Percentiles rank a stretch among this genome's conserved stretches.
These are phyloP conservation scores for Solanum piurae DNA, from an alignment of 257 asterid species.

Conservation along the genomic window DNA sequence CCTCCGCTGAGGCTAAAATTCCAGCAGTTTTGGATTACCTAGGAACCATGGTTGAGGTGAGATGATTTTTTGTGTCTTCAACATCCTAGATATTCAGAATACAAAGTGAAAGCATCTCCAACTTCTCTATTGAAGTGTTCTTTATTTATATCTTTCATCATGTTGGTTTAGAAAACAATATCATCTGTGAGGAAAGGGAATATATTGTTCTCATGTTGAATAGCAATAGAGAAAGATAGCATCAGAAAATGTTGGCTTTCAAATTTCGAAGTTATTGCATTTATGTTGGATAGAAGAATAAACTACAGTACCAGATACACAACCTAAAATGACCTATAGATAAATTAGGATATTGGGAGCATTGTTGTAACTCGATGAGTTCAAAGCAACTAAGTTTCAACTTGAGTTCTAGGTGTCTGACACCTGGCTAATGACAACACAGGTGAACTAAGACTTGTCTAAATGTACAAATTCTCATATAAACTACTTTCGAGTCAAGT, in stretches of 20 bases:
- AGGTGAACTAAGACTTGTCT: not conserved
- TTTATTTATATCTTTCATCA: not conserved
- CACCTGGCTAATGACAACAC: not conserved
- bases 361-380: not conserved
- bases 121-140: not conserved
- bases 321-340: not conserved
- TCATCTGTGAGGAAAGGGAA: not conserved
- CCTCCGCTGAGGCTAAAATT: conserved; percentile 82
- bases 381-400: not conserved
- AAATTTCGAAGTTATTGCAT: not conserved
- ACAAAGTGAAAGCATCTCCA: not conserved
- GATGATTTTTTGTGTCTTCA: not conserved
- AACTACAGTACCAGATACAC: not conserved
- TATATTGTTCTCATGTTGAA: not conserved
- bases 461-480: not conserved
- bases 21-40: conserved; percentile 90
- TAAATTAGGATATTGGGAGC: not conserved
- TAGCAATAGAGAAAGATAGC: not conserved
- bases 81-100: not conserved
- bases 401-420: not conserved
- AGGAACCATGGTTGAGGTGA: conserved; percentile 79
- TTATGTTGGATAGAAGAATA: not conserved
- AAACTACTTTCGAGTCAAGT: not conserved
- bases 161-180: not conserved
- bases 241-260: not conserved